Evolutionary conservation across 2,329 filamentous ascomycete genomes (phyloP).

Genomic region (Scedosporium dehoogii): DNA sequence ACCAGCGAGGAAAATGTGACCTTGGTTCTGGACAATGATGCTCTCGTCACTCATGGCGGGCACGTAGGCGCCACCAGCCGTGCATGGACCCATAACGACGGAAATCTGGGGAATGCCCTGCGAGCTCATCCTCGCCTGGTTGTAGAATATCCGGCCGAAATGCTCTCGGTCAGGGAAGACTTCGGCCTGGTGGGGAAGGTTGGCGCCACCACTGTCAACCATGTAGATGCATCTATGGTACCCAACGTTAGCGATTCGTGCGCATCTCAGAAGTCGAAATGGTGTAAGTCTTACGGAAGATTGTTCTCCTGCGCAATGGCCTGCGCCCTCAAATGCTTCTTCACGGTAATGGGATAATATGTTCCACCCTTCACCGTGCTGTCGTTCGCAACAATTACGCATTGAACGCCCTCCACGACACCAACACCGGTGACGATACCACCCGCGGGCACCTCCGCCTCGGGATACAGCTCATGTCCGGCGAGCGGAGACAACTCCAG

Average conservation of each 20-base stretch:
- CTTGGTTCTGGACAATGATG: conserved; percentile 91
- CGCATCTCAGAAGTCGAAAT: too few relatives aligned
- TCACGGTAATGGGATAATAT: conserved; percentile 94
- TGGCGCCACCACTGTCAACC: conserved; percentile 90
- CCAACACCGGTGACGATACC: conserved; percentile 92
- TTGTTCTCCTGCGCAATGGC: conserved; percentile 83
- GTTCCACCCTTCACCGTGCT: conserved; percentile 96
- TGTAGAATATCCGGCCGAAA: conserved; percentile 96
- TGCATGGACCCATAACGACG: conserved; percentile 96
- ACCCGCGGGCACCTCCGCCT: conserved; percentile 77
- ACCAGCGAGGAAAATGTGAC: conserved; percentile 94
- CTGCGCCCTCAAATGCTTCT: conserved; percentile 92
- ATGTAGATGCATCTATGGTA: conserved; percentile 71
- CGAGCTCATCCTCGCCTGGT: conserved; percentile 88
- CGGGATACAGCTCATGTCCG: conserved; percentile 74
- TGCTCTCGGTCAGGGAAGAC: conserved; percentile 94
- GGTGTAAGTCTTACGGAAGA: conserved; percentile 40
- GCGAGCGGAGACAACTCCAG: conserved; percentile 90
- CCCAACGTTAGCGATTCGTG: conserved; percentile 1
- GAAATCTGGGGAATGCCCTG: conserved; percentile 85
- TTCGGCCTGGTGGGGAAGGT: conserved; percentile 88
- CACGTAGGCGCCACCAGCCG: conserved; percentile 89
- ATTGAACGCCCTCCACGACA: conserved; percentile 80
- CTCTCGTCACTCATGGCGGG: conserved; percentile 96
- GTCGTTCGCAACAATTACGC: conserved; percentile 91